These are phyloP conservation scores for Candida lessepsii DNA, from an alignment of 805 yeast genomes.

Conservation along the genomic window DNA sequence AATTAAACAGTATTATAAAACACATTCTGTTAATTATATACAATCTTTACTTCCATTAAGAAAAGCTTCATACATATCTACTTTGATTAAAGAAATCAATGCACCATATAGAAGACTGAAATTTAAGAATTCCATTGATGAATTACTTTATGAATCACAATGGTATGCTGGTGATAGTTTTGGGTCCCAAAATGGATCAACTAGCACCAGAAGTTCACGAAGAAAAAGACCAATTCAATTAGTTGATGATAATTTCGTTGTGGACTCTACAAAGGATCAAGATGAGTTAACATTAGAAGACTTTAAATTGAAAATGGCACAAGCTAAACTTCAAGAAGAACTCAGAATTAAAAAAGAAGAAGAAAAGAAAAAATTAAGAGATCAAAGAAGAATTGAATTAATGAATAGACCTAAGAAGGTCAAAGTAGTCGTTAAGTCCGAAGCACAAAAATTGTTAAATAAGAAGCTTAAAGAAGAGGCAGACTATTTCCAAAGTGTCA, in stretches of 20 bases:
- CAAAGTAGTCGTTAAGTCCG: not conserved
- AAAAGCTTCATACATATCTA: slow-evolving; percentile 1
- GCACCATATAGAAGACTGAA: slow-evolving; percentile 22
- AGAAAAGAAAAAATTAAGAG: slow-evolving; percentile 3
- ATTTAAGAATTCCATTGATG: slow-evolving; percentile 29
- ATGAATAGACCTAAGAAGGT: slow-evolving; percentile 8
- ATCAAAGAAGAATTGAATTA: slow-evolving; percentile 8
- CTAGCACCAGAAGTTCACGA: slow-evolving; percentile 2
- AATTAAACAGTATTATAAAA: slow-evolving; percentile 7
- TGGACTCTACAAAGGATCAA: not conserved
- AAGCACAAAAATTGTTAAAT: not conserved
- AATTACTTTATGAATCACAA: slow-evolving; percentile 38
- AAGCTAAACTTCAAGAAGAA: not conserved
- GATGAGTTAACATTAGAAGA: slow-evolving; percentile 6
- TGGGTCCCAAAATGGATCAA: not conserved
- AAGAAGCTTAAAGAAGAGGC: slow-evolving; percentile 11
- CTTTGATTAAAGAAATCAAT: not conserved
- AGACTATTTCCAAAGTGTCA: slow-evolving; percentile 39
- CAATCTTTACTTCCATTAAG: slow-evolving; percentile 20
- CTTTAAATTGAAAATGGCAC: slow-evolving; percentile 1
- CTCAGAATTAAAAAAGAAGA: slow-evolving; percentile 4
- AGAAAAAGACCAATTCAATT: slow-evolving; percentile 7
- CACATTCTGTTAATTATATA: slow-evolving; percentile 19
- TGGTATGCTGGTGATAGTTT: slow-evolving; percentile 31
- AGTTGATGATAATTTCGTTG: slow-evolving; percentile 2